Percentiles rank a stretch among this genome's conserved stretches.
Evolutionary conservation across 495 filamentous ascomycete genomes (phyloP).

Genomic region (Chaetomium cochliodes): DNA sequence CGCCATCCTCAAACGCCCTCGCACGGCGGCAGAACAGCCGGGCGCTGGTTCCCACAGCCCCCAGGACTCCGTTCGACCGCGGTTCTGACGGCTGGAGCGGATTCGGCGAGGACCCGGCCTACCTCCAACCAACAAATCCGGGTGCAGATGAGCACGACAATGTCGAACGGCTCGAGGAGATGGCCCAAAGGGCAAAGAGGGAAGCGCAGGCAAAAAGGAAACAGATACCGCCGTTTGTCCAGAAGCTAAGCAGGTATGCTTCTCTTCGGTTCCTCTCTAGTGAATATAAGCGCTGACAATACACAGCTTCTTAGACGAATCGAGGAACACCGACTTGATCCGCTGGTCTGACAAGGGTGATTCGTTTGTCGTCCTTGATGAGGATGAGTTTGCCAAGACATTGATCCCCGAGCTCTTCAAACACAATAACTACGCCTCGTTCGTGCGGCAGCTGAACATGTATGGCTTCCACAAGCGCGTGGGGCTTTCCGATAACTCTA

Average conservation of each 20-base stretch:
- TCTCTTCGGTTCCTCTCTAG: background rate
- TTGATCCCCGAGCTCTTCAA: conserved; percentile 98
- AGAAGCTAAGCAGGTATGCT: conserved; percentile 91
- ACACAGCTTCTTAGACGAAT: conserved; percentile 83
- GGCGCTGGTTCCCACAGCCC: conserved; percentile 51
- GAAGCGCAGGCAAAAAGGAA: conserved; percentile 84
- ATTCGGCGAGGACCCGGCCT: conserved; percentile 50
- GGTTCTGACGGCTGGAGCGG: conserved; percentile 46
- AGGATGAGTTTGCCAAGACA: conserved; percentile 98
- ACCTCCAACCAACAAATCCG: conserved; percentile 38
- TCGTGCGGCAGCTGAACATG: conserved; percentile 98
- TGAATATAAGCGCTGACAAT: background rate
- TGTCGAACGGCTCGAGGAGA: conserved; percentile 72
- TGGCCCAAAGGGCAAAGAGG: conserved; percentile 71
- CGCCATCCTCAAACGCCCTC: conserved; percentile 60
- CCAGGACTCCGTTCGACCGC: conserved; percentile 45
- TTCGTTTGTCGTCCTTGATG: conserved; percentile 94
- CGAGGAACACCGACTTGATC: conserved; percentile 89
- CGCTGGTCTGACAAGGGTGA: conserved; percentile 96
- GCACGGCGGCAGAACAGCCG: conserved; percentile 64
- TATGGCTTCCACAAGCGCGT: conserved; percentile 99
- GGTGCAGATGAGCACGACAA: conserved; percentile 61
- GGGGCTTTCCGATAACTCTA: conserved; percentile 92
- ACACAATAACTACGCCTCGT: conserved; percentile 98
- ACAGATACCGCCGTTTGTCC: conserved; percentile 95